Evolutionary conservation across 371 early-diverging fungal genomes (phyloP).

Genomic region (Zancudomyces culisetae): DNA sequence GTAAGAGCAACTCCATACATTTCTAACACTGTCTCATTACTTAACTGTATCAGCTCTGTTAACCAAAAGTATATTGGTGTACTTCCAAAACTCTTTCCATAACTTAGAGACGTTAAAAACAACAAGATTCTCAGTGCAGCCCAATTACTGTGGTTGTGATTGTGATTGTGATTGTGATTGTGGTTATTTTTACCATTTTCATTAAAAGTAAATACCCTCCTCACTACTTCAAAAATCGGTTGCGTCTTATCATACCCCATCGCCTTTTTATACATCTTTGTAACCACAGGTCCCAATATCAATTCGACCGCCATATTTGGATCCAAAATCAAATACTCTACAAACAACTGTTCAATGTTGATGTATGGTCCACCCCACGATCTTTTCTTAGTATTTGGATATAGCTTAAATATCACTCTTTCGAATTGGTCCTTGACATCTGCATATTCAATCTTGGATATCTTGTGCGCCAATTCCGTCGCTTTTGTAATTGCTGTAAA

Average conservation of each 20-base stretch:
- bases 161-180: not conserved
- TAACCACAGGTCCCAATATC: conserved; percentile 18
- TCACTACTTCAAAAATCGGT: conserved; percentile 14
- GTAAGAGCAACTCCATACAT: conserved; percentile 5
- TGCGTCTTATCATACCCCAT: conserved; percentile 10
- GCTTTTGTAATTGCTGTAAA: too few species aligned
- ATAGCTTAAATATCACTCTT: too few species aligned
- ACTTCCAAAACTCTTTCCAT: conserved; percentile 15
- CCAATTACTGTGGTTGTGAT: not conserved
- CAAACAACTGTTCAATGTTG: conserved; percentile 12
- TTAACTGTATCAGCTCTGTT: conserved; percentile 10
- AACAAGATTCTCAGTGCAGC: conserved; percentile 4
- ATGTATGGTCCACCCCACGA: too few species aligned
- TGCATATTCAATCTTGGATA: too few species aligned
- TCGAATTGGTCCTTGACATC: too few species aligned
- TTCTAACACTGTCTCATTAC: conserved; percentile 5
- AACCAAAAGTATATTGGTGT: conserved; percentile 21
- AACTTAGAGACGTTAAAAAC: conserved; percentile 14
- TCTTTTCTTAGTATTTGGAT: too few species aligned
- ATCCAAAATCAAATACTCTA: conserved; percentile 16
- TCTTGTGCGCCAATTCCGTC: too few species aligned
- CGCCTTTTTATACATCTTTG: conserved; percentile 14
- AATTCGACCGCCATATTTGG: conserved; percentile 17
- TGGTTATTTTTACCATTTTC: not conserved
- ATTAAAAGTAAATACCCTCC: conserved; percentile 9